Evolutionary conservation across 441 rosid species (phyloP), one percentile per base, ranked within the genome.

Genomic region (Arabidopsis lyrata): DNA sequence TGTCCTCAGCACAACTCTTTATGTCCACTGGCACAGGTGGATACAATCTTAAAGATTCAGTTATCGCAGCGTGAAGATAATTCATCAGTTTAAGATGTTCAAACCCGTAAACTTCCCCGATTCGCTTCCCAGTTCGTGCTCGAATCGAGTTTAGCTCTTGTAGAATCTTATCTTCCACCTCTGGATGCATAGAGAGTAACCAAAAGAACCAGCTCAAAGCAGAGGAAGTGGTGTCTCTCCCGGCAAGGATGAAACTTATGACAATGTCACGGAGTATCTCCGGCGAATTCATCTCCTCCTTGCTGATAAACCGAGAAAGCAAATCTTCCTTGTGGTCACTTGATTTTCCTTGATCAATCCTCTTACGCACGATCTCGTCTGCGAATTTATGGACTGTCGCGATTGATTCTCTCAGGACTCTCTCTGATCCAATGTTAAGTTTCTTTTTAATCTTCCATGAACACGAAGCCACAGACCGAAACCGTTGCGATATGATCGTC

Each of bases 181-280:
- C 56, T 0, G 88, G 90, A 73, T 86, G 75, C 16, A 54, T 14
- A 3, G 77, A 76, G 39, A 90, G 52, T 16, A 89, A 44, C 93
- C 88, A 88, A 70, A 90, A 88, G 83, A 85, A 90, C 96, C 97
- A 91, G 9, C 87, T 88, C 47, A 91, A 74, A 44, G 90, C 93
- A 2, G 93, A 86, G 2, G 97, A 91, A 0, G 93, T 89, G 0
- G 97, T 86, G 84, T 91, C 97, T 2, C 93, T 83, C 55, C 95
- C 97, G 0, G 95, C 95, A 0, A 86, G 84, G 2, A 84, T 81
- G 45, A 89, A 86, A 64, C 93, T 91, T 16, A 90, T 83, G 12
- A 90, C 82, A 45, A 89, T 81, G 54, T 89, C 91, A 2, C 82
- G 78, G 5, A 83, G 86, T 4, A 89, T 72, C 62, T 77, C 80